phyloP scores from a whole-genome alignment of 176 grass and related monocot species.

The Ensete ventricosum region DNA sequence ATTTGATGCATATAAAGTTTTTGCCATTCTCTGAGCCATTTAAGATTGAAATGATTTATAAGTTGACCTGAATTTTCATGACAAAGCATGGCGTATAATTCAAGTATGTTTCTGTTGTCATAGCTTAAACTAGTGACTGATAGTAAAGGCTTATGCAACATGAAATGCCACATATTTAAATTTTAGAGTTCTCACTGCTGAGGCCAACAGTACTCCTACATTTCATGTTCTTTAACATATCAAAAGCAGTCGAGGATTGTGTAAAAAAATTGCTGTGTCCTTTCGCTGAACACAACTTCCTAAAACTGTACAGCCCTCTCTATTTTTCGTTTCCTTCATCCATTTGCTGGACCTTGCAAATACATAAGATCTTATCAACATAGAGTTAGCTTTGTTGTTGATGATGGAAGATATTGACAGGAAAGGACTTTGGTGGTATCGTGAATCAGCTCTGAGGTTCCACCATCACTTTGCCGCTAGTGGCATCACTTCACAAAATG shows the following conservation, averaged over 20 bases:
- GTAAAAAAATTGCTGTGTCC: not conserved
- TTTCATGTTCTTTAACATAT: no score
- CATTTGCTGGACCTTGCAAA: not conserved
- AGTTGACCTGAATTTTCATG: not conserved
- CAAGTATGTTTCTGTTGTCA: no score
- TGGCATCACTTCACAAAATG: slow-evolving; percentile 1
- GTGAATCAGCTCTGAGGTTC: not conserved
- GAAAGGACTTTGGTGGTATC: not conserved
- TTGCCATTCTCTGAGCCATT: not conserved
- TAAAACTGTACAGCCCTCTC: not conserved
- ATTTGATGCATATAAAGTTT: not conserved
- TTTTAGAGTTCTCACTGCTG: no score
- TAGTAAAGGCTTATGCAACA: no score
- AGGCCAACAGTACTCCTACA: no score
- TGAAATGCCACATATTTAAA: no score
- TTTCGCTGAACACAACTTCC: not conserved
- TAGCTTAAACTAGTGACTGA: no score
- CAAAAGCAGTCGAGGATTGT: no score
- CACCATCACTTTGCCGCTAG: not conserved
- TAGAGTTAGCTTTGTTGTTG: not conserved
- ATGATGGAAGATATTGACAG: not conserved
- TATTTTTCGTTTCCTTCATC: not conserved
- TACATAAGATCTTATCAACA: not conserved
- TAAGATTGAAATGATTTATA: not conserved
- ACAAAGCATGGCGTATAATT: no score